These are phyloP conservation scores for Sphagnum fallax DNA, from an alignment of 228 moss, liverwort and hornwort genomes.

Conservation along the genomic window DNA sequence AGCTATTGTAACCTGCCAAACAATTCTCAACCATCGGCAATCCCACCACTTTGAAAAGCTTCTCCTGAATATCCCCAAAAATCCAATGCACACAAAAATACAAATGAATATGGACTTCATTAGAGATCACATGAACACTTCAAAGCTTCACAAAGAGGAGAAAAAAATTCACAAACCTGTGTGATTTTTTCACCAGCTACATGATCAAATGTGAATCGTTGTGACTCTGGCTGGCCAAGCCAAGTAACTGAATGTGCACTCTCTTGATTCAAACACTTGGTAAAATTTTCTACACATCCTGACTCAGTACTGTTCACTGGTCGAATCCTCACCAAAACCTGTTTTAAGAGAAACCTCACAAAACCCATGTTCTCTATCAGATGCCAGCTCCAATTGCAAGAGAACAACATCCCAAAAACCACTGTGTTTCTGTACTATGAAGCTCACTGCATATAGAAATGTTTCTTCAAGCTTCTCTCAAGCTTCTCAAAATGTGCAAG, in stretches of 20 bases:
- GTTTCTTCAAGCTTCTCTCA: neutral
- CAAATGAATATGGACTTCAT: neutral
- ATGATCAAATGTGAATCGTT: slow-evolving; percentile 78
- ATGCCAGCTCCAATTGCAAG: neutral
- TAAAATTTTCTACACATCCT: slow-evolving; percentile 28
- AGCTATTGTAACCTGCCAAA: slow-evolving; percentile 94
- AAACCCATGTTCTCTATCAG: slow-evolving; percentile 1
- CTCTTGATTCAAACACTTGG: slow-evolving; percentile 63
- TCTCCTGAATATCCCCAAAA: slow-evolving; percentile 37
- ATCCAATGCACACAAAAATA: neutral
- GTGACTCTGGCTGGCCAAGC: slow-evolving; percentile 75
- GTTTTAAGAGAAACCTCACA: neutral
- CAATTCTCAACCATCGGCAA: slow-evolving; percentile 96
- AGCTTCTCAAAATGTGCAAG: neutral
- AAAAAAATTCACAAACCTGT: slow-evolving; percentile 32
- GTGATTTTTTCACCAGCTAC: slow-evolving; percentile 73
- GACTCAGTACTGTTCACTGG: slow-evolving; percentile 59
- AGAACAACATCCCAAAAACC: neutral
- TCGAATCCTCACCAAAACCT: slow-evolving; percentile 81
- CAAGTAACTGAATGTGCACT: slow-evolving; percentile 66
- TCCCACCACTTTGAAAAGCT: slow-evolving; percentile 71
- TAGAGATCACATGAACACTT: neutral
- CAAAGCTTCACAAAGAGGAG: neutral
- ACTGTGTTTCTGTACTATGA: neutral
- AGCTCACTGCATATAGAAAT: neutral